Base-by-base conservation (phyloP, 352 stramenopile species). In the Pythium aristosporum region DNA sequence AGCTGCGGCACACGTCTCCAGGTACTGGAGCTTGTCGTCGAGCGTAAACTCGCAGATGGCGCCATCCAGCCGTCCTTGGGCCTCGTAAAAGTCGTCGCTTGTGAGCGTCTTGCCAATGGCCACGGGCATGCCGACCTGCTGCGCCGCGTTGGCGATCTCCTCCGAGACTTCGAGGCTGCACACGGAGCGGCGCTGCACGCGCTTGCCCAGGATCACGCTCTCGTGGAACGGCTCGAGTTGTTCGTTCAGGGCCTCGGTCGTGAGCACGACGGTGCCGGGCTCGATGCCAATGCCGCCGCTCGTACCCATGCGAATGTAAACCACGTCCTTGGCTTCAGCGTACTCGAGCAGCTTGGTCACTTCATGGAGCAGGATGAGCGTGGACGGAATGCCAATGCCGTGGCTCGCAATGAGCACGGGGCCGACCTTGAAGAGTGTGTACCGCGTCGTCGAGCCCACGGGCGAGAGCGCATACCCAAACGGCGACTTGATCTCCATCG, bases 51-150 rank as follows among this genome's bases (percentile, higher is more conserved):
- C 82, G 66, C 82, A 91, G 61, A 92, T 88, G 43, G 85, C 83
- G 36, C 85, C 85, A 37, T 94, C 85, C n/a, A 94, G 70, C 18
- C 85, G 85, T 37, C 85, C 85, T 57, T 94, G 85, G 43, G 80
- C 85, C 47, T 92, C 85, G 72, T 94, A 94, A 42, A 94, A 94
- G 67, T 91, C 85, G 69, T 94, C 86, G 73, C 82, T 89, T 47
- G 77, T 89, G 39, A 94, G 78, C 48, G 85, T 94, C 74, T 94
- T 94, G 61, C 85, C 83, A 46, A 89, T 71, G 5, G 76, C 73
- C 63, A 86, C 80, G n/a, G 78, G 77, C 39, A 91, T 34, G 2
- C 56, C 69, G 48, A 88, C 63, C 21, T 86, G 70, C 28, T 82
- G 64, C n/a, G 80, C 79, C 0, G 77, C 69, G 5, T 64, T 48